phyloP scores from a whole-genome alignment of 176 grass and related monocot species.

The Sorghum bicolor region Sorghum_bicolor_NCBIv3 NC_012871.2:6661501-6662000 shows the following conservation, averaged over 20 bases:
- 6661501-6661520: no score
- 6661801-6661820: slow-evolving; percentile 24
- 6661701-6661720: neutral
- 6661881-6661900: no score
- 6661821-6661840: neutral
- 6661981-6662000: no score
- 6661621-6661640: neutral
- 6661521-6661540: slow-evolving; percentile 54
- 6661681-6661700: slow-evolving; percentile 19
- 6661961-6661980: no score
- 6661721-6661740: slow-evolving; percentile 22
- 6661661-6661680: slow-evolving; percentile 2
- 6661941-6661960: no score
- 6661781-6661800: slow-evolving; percentile 11
- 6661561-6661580: slow-evolving; percentile 52
- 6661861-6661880: no score
- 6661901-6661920: no score
- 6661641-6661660: neutral
- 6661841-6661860: no score
- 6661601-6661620: neutral
- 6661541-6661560: slow-evolving; percentile 67
- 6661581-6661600: slow-evolving; percentile 15
- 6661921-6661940: no score
- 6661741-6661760: neutral
- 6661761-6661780: slow-evolving; percentile 14